A percentile compares a stretch with the other conserved stretches of the same genome.
Conservation (phyloP, 2,329 filamentous ascomycete species). For the Tetracladium maxilliforme region DNA sequence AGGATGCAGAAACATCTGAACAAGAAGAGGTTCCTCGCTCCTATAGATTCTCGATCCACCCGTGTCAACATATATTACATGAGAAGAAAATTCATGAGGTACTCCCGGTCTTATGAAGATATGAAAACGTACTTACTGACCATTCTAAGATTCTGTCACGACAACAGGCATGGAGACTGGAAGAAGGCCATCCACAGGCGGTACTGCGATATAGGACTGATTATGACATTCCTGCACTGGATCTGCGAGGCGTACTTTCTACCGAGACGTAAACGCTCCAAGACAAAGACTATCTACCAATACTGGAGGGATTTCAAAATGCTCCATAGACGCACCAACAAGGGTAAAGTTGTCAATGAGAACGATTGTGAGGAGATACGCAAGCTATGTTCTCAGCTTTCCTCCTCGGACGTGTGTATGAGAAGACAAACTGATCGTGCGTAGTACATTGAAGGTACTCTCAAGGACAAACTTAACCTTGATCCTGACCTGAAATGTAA, state of each 20-base stretch:
- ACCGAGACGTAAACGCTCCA: slow-evolving; percentile 2
- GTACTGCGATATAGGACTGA: slow-evolving; percentile 10
- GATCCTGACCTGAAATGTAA: slow-evolving; percentile 2
- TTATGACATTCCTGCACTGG: slow-evolving; percentile 11
- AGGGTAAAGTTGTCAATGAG: slow-evolving; percentile 7
- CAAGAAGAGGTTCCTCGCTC: slow-evolving; percentile 6
- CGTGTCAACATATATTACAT: slow-evolving; percentile 10
- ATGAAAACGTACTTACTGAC: background rate
- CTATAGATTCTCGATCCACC: slow-evolving; percentile 6
- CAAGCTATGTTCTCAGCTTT: too few relatives aligned
- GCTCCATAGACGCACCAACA: slow-evolving; percentile 7
- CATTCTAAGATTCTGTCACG: slow-evolving; percentile 3
- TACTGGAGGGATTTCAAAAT: slow-evolving; percentile 10
- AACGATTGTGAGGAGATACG: slow-evolving; percentile 3
- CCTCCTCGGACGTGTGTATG: too few relatives aligned
- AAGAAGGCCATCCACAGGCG: slow-evolving; percentile 5
- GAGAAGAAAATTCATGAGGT: slow-evolving; percentile 9
- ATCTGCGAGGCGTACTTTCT: slow-evolving; percentile 10
- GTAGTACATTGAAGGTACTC: slow-evolving; percentile 2
- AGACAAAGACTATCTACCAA: slow-evolving; percentile 8
- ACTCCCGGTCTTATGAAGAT: slow-evolving; percentile 3
- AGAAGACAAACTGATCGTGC: too few relatives aligned
- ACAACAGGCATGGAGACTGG: slow-evolving; percentile 4
- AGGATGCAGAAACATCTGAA: slow-evolving; percentile 6
- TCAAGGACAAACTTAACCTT: slow-evolving; percentile 4